Evolutionary conservation across 2,329 filamentous ascomycete species (phyloP), one percentile per base, ranked within the genome.

Genomic region (Aspergillus pseudonomiae): DNA sequence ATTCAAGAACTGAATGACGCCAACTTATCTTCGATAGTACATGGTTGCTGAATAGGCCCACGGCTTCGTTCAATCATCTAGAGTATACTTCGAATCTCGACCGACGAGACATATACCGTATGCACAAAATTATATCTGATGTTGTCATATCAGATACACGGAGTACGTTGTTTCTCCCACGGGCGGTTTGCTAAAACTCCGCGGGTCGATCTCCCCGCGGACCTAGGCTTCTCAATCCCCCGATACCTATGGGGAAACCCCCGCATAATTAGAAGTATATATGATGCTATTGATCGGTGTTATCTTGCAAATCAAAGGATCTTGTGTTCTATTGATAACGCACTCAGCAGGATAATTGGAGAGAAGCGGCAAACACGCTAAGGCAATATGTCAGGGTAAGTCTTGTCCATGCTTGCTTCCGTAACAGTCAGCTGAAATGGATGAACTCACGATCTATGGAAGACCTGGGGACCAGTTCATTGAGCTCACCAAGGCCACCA

Each of bases 261-360:
- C 39, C 39, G 39, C 19, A 1, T n/a, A 41, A 19, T 10, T 10
- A n/a, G 39, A n/a, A 1, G 2, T 41, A 10, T 41, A 36, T 36
- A 36, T n/a, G 19, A n/a, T n/a, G 16, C 7, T 16, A 41, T 41
- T 41, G 2, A 41, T 4, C 6, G 3, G 19, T 4, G 10, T n/a
- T 9, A n/a, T 10, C 14, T 41, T 19, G 16, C 1, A 2, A 41
- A n/a, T 3, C 5, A 16, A n/a, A 2, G 6, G 10, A 10, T n/a
- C 2, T n/a, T n/a, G 1, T 41, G 0, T 16, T 4, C 4, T 10
- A n/a, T n/a, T 9, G 3, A n/a, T n/a, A n/a, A n/a, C n/a, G n/a
- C n/a, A n/a, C n/a, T n/a, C n/a, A n/a, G n/a, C n/a, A n/a, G n/a
- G n/a, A n/a, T n/a, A n/a, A n/a, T n/a, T 1, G 0, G 3, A 10